Percentiles rank a stretch among this genome's conserved stretches.
Conservation (phyloP, 1,284 basidiomycete genomes). For the Ustilago crameri region DNA sequence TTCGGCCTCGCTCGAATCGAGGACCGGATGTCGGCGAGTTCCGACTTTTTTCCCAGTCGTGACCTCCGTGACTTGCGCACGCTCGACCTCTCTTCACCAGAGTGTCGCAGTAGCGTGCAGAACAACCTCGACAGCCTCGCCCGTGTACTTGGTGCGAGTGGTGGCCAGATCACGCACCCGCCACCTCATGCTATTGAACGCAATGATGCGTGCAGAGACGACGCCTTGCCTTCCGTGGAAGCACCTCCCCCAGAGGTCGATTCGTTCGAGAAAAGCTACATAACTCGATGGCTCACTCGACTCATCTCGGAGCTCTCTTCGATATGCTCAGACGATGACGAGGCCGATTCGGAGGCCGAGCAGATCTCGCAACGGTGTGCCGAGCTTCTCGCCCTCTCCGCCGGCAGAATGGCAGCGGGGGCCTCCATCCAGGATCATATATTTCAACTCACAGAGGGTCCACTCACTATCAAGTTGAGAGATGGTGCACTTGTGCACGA, state of each 20-base stretch:
- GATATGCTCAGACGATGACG: slow-evolving; percentile 11
- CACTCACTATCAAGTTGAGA: slow-evolving; percentile 37
- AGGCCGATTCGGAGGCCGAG: slow-evolving; percentile 11
- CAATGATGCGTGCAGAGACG: not conserved
- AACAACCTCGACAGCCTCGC: slow-evolving; percentile 30
- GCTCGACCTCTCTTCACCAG: slow-evolving; percentile 24
- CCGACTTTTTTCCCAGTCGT: slow-evolving; percentile 47
- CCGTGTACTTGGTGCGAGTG: slow-evolving; percentile 29
- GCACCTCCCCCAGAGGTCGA: slow-evolving; percentile 27
- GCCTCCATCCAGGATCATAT: slow-evolving; percentile 32
- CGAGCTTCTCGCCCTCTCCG: slow-evolving; percentile 43
- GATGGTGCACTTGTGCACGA: slow-evolving; percentile 56
- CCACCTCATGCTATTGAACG: slow-evolving; percentile 3
- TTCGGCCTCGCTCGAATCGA: too few species aligned
- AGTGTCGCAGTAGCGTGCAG: slow-evolving; percentile 13
- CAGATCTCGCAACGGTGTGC: slow-evolving; percentile 29
- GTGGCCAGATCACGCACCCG: slow-evolving; percentile 24
- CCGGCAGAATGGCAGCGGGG: slow-evolving; percentile 49
- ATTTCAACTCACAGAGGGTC: slow-evolving; percentile 11
- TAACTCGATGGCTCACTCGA: slow-evolving; percentile 43
- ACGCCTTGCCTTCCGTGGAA: slow-evolving; percentile 12
- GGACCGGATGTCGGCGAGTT: slow-evolving; percentile 16
- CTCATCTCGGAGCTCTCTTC: slow-evolving; percentile 39
- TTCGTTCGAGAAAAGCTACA: slow-evolving; percentile 37
- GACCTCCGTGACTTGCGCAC: slow-evolving; percentile 37